Evolutionary conservation across 169 alveolate species (phyloP).

Genomic region (Babesia gibsoni): DNA sequence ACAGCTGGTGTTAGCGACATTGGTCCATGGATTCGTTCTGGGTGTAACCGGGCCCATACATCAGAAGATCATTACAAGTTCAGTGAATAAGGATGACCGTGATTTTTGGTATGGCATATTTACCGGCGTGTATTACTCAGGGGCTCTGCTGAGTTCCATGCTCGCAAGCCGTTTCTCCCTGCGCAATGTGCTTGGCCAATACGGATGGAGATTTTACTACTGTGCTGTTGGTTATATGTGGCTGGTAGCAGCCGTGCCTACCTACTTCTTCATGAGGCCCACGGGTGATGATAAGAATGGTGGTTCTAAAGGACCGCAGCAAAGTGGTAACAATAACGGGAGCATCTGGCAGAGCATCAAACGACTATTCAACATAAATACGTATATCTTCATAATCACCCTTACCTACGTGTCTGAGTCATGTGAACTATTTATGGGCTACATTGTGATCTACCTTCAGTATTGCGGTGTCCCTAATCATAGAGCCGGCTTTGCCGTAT

Average conservation of each 20-base stretch:
- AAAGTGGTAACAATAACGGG: no score
- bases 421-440: no score
- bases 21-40: conserved; percentile 41
- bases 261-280: background rate
- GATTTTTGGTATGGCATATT: conserved; percentile 5
- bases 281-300: no score
- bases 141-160: conserved; percentile 26
- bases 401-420: conserved; percentile 79
- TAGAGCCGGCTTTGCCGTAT: conserved; percentile 81
- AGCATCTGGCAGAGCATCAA: no score
- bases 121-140: conserved; percentile 20
- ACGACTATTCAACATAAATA: conserved; percentile 14
- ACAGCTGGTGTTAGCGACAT: conserved; percentile 22
- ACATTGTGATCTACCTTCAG: no score
- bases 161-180: conserved; percentile 6
- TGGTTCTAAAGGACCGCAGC: background rate
- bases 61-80: conserved; percentile 14
- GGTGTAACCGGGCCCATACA: conserved; percentile 28
- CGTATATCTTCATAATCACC: conserved; percentile 28
- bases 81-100: background rate
- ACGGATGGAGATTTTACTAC: conserved; percentile 49
- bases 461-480: conserved; percentile 82
- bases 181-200: background rate
- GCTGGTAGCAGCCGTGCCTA: background rate
- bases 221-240: conserved; percentile 20